Evolutionary conservation across 257 asterid species (phyloP).

Genomic region (Nicotiana noctiflora): DNA sequence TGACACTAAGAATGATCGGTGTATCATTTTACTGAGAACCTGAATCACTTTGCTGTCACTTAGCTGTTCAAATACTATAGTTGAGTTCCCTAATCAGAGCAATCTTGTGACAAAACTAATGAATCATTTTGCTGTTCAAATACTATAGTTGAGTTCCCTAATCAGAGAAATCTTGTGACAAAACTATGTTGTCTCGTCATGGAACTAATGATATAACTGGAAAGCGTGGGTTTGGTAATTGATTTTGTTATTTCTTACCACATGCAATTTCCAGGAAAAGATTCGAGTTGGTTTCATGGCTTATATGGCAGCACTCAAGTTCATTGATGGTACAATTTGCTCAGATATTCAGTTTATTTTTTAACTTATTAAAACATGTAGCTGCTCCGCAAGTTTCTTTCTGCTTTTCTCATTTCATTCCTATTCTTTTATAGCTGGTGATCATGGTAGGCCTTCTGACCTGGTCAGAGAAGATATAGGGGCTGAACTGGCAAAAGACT

Average conservation of each 20-base stretch:
- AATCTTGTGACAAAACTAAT: neutral
- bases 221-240: neutral
- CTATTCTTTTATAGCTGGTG: constrained; percentile 32
- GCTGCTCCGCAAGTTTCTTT: neutral
- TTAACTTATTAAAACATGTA: neutral
- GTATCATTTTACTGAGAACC: neutral
- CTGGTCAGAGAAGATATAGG: constrained; percentile 29
- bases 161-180: neutral
- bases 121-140: neutral
- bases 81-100: neutral
- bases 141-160: neutral
- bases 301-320: constrained; percentile 79
- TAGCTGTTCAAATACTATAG: neutral
- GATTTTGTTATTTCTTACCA: neutral
- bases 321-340: constrained; percentile 56
- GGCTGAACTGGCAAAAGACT: constrained; percentile 39
- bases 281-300: constrained; percentile 67
- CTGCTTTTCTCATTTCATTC: constrained; percentile 1
- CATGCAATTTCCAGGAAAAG: constrained; percentile 49
- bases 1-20: neutral
- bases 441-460: constrained; percentile 22
- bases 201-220: neutral
- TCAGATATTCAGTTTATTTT: constrained; percentile 2
- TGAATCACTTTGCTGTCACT: neutral
- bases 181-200: neutral